These are phyloP conservation scores for Globisporangium uncinulatum DNA, from an alignment of 352 stramenopile species.

Conservation along the genomic window DNA sequence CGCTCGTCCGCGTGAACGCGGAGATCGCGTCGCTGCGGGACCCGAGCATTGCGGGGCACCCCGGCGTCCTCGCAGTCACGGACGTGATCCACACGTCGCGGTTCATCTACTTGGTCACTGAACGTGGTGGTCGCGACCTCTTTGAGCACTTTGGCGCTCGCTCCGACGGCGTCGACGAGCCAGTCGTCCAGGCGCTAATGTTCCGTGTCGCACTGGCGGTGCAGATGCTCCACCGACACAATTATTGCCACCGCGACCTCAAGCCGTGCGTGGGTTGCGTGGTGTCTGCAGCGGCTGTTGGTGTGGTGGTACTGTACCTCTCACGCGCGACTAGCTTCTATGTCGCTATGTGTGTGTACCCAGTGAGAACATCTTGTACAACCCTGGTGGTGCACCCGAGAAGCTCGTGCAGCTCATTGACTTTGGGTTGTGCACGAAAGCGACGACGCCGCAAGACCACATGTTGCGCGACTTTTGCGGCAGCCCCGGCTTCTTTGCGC, in stretches of 20 bases:
- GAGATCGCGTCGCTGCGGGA: slow-evolving; percentile 80
- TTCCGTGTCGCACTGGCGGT: slow-evolving; percentile 44
- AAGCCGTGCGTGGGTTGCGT: slow-evolving; percentile 40
- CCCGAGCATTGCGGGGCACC: slow-evolving; percentile 35
- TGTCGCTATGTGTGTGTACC: background rate
- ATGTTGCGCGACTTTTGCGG: slow-evolving; percentile 73
- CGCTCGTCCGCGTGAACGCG: slow-evolving; percentile 67
- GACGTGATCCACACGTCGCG: slow-evolving; percentile 78
- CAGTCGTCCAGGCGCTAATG: slow-evolving; percentile 35
- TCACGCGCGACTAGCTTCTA: background rate
- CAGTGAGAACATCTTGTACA: slow-evolving; percentile 74
- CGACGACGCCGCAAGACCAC: slow-evolving; percentile 21
- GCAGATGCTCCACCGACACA: slow-evolving; percentile 45
- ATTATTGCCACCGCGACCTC: slow-evolving; percentile 76
- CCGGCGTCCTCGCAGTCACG: slow-evolving; percentile 53
- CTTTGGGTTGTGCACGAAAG: slow-evolving; percentile 71
- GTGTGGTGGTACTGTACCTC: background rate
- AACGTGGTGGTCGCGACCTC: slow-evolving; percentile 76
- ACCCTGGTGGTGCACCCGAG: slow-evolving; percentile 14
- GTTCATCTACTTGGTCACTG: slow-evolving; percentile 81
- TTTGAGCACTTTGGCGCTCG: slow-evolving; percentile 74
- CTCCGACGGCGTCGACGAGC: slow-evolving; percentile 39
- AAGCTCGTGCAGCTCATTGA: slow-evolving; percentile 72
- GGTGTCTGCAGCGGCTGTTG: background rate
- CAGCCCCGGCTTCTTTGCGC: slow-evolving; percentile 81